phyloP scores from a whole-genome alignment of 139 green algal species.

The Closterium sp. region DNA sequence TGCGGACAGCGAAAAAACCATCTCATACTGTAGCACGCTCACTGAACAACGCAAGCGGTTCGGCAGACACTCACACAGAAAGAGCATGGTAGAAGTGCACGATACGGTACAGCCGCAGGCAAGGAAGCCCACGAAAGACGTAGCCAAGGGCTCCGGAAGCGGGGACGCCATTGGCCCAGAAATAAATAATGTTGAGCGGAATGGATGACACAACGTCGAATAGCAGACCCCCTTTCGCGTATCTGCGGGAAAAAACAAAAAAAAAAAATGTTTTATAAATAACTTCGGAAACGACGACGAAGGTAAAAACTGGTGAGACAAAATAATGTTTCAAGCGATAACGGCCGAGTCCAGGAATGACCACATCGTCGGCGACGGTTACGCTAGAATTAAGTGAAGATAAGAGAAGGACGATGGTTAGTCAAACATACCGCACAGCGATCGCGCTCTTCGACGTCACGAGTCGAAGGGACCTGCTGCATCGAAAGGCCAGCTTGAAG shows the following conservation, averaged over 20 bases:
- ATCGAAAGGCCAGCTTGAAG: background rate
- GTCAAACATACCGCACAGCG: background rate
- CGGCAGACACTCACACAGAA: background rate
- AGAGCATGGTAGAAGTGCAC: background rate
- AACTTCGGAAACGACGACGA: background rate
- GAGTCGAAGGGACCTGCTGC: background rate
- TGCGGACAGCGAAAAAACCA: background rate
- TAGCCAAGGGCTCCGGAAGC: background rate
- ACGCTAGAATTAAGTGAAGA: background rate
- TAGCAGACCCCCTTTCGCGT: background rate
- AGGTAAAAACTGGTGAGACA: background rate
- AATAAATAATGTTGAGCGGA: conserved; percentile 13
- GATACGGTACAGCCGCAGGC: conserved; percentile 11
- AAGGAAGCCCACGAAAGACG: conserved; percentile 1
- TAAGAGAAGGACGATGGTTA: background rate
- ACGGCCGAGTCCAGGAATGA: background rate
- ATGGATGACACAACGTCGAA: conserved; percentile 14
- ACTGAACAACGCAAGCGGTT: background rate
- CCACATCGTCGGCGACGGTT: background rate
- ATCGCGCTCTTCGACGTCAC: background rate
- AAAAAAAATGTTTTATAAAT: background rate
- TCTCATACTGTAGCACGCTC: background rate
- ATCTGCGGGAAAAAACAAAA: background rate
- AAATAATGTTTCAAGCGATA: background rate
- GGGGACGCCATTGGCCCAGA: background rate